Evolutionary conservation across 2,329 filamentous ascomycete species (phyloP), one percentile per base, ranked within the genome.

Genomic region (Neofusicoccum cordaticola): DNA sequence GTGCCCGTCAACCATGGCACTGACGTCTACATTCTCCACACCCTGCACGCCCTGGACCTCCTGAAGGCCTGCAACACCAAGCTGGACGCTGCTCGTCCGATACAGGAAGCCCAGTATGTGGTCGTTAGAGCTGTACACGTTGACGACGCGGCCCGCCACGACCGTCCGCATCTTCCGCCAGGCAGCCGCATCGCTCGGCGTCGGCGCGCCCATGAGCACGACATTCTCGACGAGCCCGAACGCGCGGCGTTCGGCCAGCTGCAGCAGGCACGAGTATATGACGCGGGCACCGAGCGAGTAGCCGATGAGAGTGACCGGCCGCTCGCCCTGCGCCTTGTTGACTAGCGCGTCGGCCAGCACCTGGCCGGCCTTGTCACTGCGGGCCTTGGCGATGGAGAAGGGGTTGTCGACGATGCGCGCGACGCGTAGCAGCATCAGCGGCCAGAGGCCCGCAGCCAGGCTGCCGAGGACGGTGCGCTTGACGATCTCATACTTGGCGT

Each of bases 41-140:
- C 89, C 89, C 4, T 85, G 83, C 15, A 93, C 86, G 8, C 83
- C 85, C 65, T 87, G 78, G 27, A 96, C 86, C 37, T 87, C 83
- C 73, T 97, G 90, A 1, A 98, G 80, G 0, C 93, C 94, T 0
- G 93, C 93, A 47, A 97, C 86, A 3, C 93, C 93, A 45, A 91
- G 84, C 68, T 95, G 90, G 34, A 96, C 85, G 65, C 89, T 93
- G 45, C 90, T 92, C 2, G 92, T 89, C 50, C 93, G 88, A 75
- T 97, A 97, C 17, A 97, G 81, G 73, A 97, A 94, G 0, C 88
- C 93, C 1, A 97, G 86, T 37, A 97, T 88, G 71, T 92, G 91
- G 76, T 97, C 93, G 66, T 95, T 93, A 61, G 89, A 87, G 1
- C 91, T 94, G 77, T 90, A 97, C 8, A 94, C 92, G 70, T 97